Evolutionary conservation across 2,329 filamentous ascomycete genomes (phyloP).

Genomic region (Diaporthe amygdali): DNA sequence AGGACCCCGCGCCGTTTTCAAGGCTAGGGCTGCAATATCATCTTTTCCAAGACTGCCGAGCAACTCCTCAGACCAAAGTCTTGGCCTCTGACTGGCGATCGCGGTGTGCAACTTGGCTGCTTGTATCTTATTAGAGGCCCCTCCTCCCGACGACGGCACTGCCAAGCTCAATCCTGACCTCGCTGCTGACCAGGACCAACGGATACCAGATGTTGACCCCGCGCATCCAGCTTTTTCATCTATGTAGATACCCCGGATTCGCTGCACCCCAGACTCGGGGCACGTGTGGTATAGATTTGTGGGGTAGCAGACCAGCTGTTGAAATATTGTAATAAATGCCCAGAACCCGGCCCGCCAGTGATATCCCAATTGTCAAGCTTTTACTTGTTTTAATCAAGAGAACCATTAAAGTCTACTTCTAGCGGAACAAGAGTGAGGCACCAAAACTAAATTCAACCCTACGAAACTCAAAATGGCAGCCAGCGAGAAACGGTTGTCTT

Average conservation of each 20-base stretch:
- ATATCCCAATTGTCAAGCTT: not conserved
- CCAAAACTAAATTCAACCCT: not conserved
- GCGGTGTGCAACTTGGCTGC: not conserved
- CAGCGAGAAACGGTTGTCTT: not conserved
- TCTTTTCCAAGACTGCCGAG: not conserved
- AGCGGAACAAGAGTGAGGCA: not conserved
- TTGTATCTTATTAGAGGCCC: not conserved
- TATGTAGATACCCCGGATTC: not conserved
- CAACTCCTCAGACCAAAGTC: not conserved
- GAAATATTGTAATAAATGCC: not conserved
- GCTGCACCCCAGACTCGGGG: not conserved
- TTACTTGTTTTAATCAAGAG: not conserved
- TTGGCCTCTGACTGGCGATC: conserved; percentile 2
- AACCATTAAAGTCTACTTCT: not conserved
- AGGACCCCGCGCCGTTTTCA: not conserved
- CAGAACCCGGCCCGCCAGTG: not conserved
- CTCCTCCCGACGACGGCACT: not conserved
- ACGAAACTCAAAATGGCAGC: not conserved
- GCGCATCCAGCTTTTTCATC: not conserved
- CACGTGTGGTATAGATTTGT: not conserved
- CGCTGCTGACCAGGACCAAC: not conserved
- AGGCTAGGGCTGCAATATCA: not conserved
- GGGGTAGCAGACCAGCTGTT: not conserved
- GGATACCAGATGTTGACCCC: not conserved
- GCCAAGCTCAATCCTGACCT: not conserved